Conservation (phyloP, 2,329 filamentous ascomycete genomes). For the Thermothelomyces thermophilus region DNA sequence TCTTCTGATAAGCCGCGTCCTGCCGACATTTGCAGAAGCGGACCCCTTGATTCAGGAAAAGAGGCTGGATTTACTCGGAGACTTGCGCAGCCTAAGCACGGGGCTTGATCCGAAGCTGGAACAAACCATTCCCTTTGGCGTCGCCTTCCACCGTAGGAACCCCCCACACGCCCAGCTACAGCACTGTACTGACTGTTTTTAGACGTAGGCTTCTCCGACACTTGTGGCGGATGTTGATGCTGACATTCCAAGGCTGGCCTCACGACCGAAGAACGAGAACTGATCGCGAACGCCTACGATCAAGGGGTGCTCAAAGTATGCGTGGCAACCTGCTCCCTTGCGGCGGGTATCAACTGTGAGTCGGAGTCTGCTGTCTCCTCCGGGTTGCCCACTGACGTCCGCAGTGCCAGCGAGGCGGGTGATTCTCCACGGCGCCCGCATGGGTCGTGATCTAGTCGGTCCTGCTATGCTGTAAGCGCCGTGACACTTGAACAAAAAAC, state of each 20-base stretch:
- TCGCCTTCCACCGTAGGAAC: constrained; percentile 64
- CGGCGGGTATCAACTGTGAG: constrained; percentile 68
- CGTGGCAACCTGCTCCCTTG: constrained; percentile 70
- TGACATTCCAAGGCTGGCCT: constrained; percentile 50
- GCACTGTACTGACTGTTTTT: neutral
- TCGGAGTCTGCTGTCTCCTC: neutral
- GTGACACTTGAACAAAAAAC: too few relatives aligned
- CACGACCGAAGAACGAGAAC: constrained; percentile 67
- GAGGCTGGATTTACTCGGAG: constrained; percentile 57
- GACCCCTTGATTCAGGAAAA: constrained; percentile 46
- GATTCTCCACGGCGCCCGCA: constrained; percentile 66
- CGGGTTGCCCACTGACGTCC: neutral
- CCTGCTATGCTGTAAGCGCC: constrained; percentile 59
- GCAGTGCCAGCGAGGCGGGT: constrained; percentile 60
- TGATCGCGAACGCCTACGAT: constrained; percentile 66
- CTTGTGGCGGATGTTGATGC: neutral
- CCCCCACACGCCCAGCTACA: neutral
- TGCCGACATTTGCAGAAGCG: constrained; percentile 47
- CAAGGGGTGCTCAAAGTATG: constrained; percentile 60
- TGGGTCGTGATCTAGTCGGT: constrained; percentile 70
- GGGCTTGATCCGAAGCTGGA: constrained; percentile 61
- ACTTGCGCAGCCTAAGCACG: constrained; percentile 58
- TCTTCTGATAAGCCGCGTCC: constrained; percentile 58
- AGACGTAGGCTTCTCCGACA: constrained; percentile 33
- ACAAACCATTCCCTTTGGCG: constrained; percentile 58